These are phyloP conservation scores for Daldinia vernicosa DNA, from an alignment of 495 filamentous ascomycete species.

Conservation along the genomic window DNA sequence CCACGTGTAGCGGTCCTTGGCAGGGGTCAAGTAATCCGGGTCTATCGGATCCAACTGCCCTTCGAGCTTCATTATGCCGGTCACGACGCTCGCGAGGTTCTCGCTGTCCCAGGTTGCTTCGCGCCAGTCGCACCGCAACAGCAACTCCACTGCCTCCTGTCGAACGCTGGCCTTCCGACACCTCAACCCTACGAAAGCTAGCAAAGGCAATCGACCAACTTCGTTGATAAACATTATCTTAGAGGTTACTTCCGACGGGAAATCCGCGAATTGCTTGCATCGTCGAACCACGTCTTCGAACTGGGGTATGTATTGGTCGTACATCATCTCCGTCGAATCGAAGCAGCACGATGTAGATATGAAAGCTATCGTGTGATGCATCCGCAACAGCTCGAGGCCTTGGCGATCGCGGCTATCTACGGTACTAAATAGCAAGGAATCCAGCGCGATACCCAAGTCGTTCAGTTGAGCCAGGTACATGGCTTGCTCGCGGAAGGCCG, in stretches of 20 bases:
- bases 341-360: slow-evolving; percentile 35
- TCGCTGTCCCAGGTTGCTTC: slow-evolving; percentile 40
- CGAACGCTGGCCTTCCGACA: slow-evolving; percentile 31
- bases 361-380: slow-evolving; percentile 28
- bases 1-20: slow-evolving; percentile 34
- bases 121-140: slow-evolving; percentile 27
- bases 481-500: slow-evolving; percentile 27
- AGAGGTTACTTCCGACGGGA: not conserved
- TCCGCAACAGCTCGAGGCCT: slow-evolving; percentile 34
- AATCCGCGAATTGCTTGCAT: slow-evolving; percentile 26
- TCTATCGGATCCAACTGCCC: slow-evolving; percentile 21
- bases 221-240: slow-evolving; percentile 38
- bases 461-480: slow-evolving; percentile 28
- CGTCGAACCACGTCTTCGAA: slow-evolving; percentile 39
- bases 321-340: slow-evolving; percentile 41
- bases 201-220: slow-evolving; percentile 24
- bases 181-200: slow-evolving; percentile 35
- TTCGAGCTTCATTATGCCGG: slow-evolving; percentile 35
- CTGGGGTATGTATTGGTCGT: slow-evolving; percentile 35
- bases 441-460: slow-evolving; percentile 32
- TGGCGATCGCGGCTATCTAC: slow-evolving; percentile 29
- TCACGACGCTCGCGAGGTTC: slow-evolving; percentile 27
- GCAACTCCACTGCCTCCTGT: slow-evolving; percentile 24
- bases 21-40: not conserved
- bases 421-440: slow-evolving; percentile 17